Base-by-base conservation (phyloP, 2,329 filamentous ascomycete genomes). In the Fusarium sp. region DNA sequence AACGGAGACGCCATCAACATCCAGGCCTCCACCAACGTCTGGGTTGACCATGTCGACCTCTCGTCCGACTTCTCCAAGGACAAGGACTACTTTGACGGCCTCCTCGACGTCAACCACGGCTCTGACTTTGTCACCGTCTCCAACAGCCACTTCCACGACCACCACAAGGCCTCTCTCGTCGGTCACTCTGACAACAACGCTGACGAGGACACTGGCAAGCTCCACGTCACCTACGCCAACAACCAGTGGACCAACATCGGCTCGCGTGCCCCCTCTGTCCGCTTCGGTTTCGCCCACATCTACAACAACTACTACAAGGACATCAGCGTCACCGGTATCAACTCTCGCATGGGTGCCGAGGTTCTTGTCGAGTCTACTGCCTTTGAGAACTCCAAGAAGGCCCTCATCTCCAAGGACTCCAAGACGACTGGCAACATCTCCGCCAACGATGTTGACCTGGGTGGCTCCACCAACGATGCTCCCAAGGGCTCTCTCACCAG, bases 31-130 rank as follows among this genome's bases (percentile, higher is more conserved):
- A 83, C 72, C 53, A 87, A 88, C 63, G 78, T 86, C 68, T 90
- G 87, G 88, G 76, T 90, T 45, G 88, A 90, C 76, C 88, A 90
- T 77, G 80, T 81, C 71, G 87, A 90, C 62, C 79, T 90, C 19
- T 86, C 82, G 5, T 85, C 84, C 21, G 82, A 89, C 75, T 70
- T 72, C 31, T 77, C 81, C 66, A 78, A 84, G 70, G 85, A 81
- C 78, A 90, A 90, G 77, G 86, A 91, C 77, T 88, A 83, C 77
- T 90, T 88, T 70, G 88, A 90, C 53, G 88, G 88, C 29, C 81
- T 90, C 2, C 75, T 87, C 42, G 88, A 90, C 66, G 76, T 82
- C 46, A 88, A 82, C 45, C 87, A 89, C 74, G 88, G 78, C 42
- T 78, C 82, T 9, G 86, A 90, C 76, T 89, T 77, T 68, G 73